Base-by-base conservation (phyloP, 2,329 filamentous ascomycete genomes). In the Nigrospora osmanthi region DNA sequence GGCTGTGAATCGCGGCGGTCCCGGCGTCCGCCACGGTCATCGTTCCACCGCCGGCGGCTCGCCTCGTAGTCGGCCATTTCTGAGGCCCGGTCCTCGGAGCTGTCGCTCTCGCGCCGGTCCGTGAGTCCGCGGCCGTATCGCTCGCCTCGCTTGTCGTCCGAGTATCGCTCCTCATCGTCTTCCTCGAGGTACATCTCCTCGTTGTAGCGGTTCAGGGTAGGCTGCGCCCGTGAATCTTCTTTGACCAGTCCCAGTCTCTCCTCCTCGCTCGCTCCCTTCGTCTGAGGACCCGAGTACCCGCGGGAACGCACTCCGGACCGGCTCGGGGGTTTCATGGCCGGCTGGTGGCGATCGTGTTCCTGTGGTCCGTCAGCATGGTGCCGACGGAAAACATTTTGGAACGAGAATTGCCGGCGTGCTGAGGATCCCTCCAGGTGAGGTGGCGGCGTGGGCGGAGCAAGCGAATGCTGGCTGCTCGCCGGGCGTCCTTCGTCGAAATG, bases 381-480 rank as follows among this genome's bases (percentile, higher is more conserved):
- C 41, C 82, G 76, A 48, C 71, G 70, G 64, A 96, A 93, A 43
- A 95, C 81, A 52, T 86, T 89, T 52, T 90, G 85, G 72, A 97
- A 97, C 15, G 87, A 94, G 67, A 97, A 98, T 59, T 95, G 88
- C 48, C 91, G 78, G 52, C 72, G 78, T 11, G 85, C 79, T 30
- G 70, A 69, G 44, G 76, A 52, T 43, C 47, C 49, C 23, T 50
- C 57, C 63, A 38, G 65, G 47, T 78, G 78, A 4, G 75, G 80
- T 5, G 81, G 81, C 2, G 83, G 82, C 4, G 78, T 74, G 0
- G 83, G 83, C 1, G 80, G 73, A 3, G 65, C 68, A 12, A 74
- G 64, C 42, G 64, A 68, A 59, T 65, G 49, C 64, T 66, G 47
- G 63, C 68, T 35, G 50, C 61, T 69, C 41, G 63, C 62, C 40